phyloP scores from a whole-genome alignment of 305 asterid species.

The Coffea humblotiana region DNA sequence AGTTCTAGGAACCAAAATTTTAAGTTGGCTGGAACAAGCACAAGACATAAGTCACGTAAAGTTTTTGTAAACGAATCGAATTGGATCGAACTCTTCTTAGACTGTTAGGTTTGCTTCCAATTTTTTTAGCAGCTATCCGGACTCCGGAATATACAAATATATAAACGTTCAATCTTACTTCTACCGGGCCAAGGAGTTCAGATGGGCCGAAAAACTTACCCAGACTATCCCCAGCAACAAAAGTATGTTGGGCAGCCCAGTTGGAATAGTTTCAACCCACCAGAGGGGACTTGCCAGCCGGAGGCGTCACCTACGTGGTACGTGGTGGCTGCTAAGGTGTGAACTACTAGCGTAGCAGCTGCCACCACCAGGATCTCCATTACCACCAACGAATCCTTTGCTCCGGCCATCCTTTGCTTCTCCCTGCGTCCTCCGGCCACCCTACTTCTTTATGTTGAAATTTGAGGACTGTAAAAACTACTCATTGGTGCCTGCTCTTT shows the following conservation, averaged over 20 bases:
- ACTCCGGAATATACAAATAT: no score
- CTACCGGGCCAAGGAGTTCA: background rate
- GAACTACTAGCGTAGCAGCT: background rate
- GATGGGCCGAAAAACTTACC: background rate
- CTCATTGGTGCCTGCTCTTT: background rate
- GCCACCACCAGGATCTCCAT: background rate
- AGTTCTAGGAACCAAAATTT: no score
- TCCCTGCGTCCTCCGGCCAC: constrained; percentile 3
- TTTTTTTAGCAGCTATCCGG: no score
- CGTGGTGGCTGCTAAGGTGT: background rate
- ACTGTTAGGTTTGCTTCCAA: no score
- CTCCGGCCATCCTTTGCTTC: background rate
- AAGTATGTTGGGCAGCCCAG: constrained; percentile 16
- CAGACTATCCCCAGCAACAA: background rate
- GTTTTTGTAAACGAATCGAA: no score
- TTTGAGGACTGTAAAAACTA: background rate
- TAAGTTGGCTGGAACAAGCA: no score
- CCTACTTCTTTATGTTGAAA: background rate
- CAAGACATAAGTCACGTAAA: no score
- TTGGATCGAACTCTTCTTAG: no score
- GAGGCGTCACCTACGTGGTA: background rate
- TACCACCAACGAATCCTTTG: background rate
- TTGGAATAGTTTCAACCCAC: background rate
- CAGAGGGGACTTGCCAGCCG: background rate
- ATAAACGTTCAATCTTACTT: background rate